phyloP scores from a whole-genome alignment of 768 basidiomycete genomes.

The Leccinellum albellum region DNA sequence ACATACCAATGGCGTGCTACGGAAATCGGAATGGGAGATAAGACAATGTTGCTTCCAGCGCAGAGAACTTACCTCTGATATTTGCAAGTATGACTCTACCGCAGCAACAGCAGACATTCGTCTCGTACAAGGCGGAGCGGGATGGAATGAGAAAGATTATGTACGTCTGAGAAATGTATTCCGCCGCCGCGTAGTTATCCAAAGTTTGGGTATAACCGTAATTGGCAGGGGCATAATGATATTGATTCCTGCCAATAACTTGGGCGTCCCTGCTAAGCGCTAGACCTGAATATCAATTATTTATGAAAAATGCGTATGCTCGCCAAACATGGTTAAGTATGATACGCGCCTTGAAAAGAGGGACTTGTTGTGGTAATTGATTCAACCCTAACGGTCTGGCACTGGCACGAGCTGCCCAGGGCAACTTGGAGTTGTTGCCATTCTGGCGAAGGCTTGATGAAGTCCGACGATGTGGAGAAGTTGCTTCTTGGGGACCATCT shows the following conservation, averaged over 20 bases:
- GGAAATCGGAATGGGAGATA: not conserved
- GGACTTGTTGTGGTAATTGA: not conserved
- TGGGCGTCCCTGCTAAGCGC: not conserved
- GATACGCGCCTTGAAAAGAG: not conserved
- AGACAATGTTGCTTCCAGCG: not conserved
- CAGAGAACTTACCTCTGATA: conserved; percentile 8
- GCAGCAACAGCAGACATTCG: conserved; percentile 7
- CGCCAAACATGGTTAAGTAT: too few relatives aligned
- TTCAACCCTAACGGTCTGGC: not conserved
- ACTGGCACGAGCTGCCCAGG: too few relatives aligned
- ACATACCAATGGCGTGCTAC: conserved; percentile 12
- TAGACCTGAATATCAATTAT: not conserved
- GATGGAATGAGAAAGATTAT: not conserved
- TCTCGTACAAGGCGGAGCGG: not conserved
- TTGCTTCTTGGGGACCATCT: too few relatives aligned
- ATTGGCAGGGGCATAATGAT: not conserved
- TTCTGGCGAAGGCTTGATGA: not conserved
- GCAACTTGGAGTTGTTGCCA: not conserved
- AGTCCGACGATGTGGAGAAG: not conserved
- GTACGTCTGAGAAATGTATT: not conserved
- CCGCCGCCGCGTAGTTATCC: not conserved
- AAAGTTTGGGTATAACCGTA: not conserved
- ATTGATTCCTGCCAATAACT: not conserved
- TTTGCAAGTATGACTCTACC: conserved; percentile 12
- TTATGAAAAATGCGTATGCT: too few relatives aligned